Conservation (phyloP, 2,329 filamentous ascomycete species). For the Cadophora luteo-olivacea region DNA sequence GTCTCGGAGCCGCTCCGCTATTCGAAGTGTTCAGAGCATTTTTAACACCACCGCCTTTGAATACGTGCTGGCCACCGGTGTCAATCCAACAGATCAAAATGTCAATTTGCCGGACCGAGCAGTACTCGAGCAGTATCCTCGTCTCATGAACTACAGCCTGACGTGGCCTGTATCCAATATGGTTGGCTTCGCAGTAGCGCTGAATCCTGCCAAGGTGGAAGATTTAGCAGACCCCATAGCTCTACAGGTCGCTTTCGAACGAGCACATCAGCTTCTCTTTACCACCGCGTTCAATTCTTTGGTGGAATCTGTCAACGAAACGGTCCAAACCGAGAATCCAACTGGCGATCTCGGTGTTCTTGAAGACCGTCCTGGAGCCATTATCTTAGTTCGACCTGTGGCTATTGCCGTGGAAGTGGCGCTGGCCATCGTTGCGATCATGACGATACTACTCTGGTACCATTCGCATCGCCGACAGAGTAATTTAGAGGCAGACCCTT, state of each 20-base stretch:
- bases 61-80: slow-evolving; percentile 42
- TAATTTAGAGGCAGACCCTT: slow-evolving; percentile 39
- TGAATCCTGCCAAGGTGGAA: slow-evolving; percentile 37
- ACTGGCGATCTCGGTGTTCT: not conserved
- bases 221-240: slow-evolving; percentile 46
- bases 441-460: slow-evolving; percentile 34
- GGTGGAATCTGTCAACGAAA: not conserved
- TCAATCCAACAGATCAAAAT: slow-evolving; percentile 15
- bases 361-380: slow-evolving; percentile 14
- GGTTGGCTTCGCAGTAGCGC: slow-evolving; percentile 48
- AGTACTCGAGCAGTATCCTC: slow-evolving; percentile 35
- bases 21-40: slow-evolving; percentile 38
- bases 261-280: slow-evolving; percentile 52
- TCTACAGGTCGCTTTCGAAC: slow-evolving; percentile 46
- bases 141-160: slow-evolving; percentile 34
- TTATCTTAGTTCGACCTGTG: slow-evolving; percentile 38
- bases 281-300: slow-evolving; percentile 40
- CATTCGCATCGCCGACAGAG: slow-evolving; percentile 32
- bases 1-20: not conserved
- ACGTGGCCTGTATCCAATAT: slow-evolving; percentile 43
- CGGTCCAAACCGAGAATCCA: too few species aligned
- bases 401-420: slow-evolving; percentile 40
- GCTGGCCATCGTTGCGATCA: slow-evolving; percentile 34
- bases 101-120: slow-evolving; percentile 30
- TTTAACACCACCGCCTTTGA: slow-evolving; percentile 51